phyloP scores from a whole-genome alignment of 768 basidiomycete species.

The Aureoboletus auriporus region DNA sequence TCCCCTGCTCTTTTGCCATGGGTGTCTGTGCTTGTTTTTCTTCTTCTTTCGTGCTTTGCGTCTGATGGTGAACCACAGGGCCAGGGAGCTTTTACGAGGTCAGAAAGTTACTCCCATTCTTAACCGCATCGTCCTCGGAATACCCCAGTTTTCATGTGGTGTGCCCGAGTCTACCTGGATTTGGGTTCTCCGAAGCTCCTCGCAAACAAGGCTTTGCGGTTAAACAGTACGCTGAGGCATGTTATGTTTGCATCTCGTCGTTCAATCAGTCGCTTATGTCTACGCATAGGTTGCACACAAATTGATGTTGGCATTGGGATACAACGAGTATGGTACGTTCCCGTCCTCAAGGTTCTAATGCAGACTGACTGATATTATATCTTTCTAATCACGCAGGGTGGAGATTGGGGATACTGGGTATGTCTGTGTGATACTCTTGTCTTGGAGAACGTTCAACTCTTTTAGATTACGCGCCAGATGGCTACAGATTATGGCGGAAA shows the following conservation, averaged over 20 bases:
- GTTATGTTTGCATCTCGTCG: slow-evolving; percentile 9
- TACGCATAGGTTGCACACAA: slow-evolving; percentile 40
- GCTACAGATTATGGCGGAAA: slow-evolving; percentile 36
- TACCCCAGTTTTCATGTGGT: slow-evolving; percentile 64
- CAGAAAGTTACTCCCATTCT: slow-evolving; percentile 51
- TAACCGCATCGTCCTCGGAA: slow-evolving; percentile 37
- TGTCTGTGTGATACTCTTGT: slow-evolving; percentile 1
- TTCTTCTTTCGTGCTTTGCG: background rate
- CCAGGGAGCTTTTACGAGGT: slow-evolving; percentile 59
- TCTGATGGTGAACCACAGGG: slow-evolving; percentile 36
- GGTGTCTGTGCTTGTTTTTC: slow-evolving; percentile 37
- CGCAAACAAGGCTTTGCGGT: slow-evolving; percentile 47
- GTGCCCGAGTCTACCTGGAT: slow-evolving; percentile 54
- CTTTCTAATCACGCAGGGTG: slow-evolving; percentile 42
- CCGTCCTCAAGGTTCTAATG: background rate
- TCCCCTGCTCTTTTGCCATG: slow-evolving; percentile 59
- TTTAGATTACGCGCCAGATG: slow-evolving; percentile 34
- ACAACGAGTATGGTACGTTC: slow-evolving; percentile 43
- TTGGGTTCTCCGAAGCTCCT: slow-evolving; percentile 57
- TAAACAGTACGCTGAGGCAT: slow-evolving; percentile 50
- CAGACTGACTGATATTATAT: too few species aligned
- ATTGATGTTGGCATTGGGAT: slow-evolving; percentile 46
- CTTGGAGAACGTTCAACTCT: background rate
- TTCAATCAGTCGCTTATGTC: slow-evolving; percentile 1
- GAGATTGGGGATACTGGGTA: slow-evolving; percentile 44